A percentile compares a stretch with the other conserved stretches of the same genome.
phyloP scores from a whole-genome alignment of 139 green algal genomes.

The Tetraselmis chui region DNA sequence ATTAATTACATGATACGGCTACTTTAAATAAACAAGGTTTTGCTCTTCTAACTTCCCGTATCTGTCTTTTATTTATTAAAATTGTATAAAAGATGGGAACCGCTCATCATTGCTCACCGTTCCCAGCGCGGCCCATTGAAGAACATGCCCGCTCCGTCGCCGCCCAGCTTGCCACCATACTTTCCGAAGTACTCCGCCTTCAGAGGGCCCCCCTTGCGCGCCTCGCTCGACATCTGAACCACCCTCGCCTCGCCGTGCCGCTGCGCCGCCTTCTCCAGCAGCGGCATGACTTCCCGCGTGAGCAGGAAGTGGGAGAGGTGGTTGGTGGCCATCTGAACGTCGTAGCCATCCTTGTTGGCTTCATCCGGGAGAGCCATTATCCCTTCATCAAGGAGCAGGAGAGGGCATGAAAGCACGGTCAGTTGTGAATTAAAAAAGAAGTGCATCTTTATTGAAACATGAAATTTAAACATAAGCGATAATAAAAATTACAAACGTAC shows the following conservation, averaged over 20 bases:
- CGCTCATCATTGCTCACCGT: no score
- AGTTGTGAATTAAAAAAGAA: no score
- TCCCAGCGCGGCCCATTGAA: conserved; percentile 3
- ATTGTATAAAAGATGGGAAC: no score
- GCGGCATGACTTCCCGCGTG: conserved; percentile 10
- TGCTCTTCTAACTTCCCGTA: no score
- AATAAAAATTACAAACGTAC: no score
- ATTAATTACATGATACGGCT: no score
- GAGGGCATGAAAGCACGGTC: no score
- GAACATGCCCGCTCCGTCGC: background rate
- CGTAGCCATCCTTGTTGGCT: conserved; percentile 19
- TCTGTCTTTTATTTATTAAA: no score
- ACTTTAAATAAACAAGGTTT: no score
- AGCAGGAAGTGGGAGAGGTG: conserved; percentile 26
- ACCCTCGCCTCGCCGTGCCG: conserved; percentile 10
- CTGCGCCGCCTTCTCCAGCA: conserved; percentile 14
- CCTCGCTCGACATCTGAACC: conserved; percentile 7
- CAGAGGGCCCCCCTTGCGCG: conserved; percentile 5
- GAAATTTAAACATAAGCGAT: no score
- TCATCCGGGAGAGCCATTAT: conserved; percentile 23
- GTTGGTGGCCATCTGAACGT: conserved; percentile 32
- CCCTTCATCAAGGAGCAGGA: no score
- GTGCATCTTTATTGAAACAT: no score
- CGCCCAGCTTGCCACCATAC: conserved; percentile 8
- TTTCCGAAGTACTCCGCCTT: conserved; percentile 16